Conservation (phyloP, 2,329 filamentous ascomycete genomes). For the Elsinoe necatrix region DNA sequence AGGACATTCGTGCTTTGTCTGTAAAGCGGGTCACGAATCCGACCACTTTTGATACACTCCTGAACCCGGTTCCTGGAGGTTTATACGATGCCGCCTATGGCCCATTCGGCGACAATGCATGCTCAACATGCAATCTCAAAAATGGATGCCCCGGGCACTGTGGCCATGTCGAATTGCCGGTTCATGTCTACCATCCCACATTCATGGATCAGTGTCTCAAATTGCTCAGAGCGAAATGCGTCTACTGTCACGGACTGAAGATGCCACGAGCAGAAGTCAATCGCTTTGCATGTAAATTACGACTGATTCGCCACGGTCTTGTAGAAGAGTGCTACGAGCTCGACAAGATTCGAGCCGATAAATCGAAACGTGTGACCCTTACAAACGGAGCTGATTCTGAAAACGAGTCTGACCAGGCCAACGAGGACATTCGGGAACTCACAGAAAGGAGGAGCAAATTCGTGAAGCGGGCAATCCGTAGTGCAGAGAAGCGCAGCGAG, state of each 20-base stretch:
- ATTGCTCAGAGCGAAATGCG: slow-evolving; percentile 76
- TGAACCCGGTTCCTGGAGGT: slow-evolving; percentile 82
- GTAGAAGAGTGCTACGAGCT: slow-evolving; percentile 55
- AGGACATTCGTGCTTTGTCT: slow-evolving; percentile 81
- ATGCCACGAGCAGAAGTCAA: slow-evolving; percentile 69
- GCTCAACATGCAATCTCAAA: slow-evolving; percentile 83
- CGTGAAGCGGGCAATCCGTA: slow-evolving; percentile 62
- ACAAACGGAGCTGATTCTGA: slow-evolving; percentile 28
- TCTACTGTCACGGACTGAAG: slow-evolving; percentile 82
- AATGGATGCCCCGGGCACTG: slow-evolving; percentile 83
- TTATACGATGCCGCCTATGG: slow-evolving; percentile 89
- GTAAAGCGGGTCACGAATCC: slow-evolving; percentile 92
- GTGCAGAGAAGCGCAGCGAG: slow-evolving; percentile 43
- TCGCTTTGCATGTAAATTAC: slow-evolving; percentile 73
- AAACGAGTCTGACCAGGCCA: slow-evolving; percentile 51
- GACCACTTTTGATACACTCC: slow-evolving; percentile 83
- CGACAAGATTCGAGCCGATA: slow-evolving; percentile 36
- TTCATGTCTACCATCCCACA: slow-evolving; percentile 90
- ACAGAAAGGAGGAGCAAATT: slow-evolving; percentile 55
- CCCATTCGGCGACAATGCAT: slow-evolving; percentile 82
- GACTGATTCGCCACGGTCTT: slow-evolving; percentile 75
- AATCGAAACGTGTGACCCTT: slow-evolving; percentile 19
- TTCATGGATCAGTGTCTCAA: slow-evolving; percentile 89
- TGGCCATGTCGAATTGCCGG: slow-evolving; percentile 89
- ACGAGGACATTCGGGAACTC: slow-evolving; percentile 48